Base-by-base conservation (phyloP, 768 basidiomycete species). In the Serendipita sp. region DNA sequence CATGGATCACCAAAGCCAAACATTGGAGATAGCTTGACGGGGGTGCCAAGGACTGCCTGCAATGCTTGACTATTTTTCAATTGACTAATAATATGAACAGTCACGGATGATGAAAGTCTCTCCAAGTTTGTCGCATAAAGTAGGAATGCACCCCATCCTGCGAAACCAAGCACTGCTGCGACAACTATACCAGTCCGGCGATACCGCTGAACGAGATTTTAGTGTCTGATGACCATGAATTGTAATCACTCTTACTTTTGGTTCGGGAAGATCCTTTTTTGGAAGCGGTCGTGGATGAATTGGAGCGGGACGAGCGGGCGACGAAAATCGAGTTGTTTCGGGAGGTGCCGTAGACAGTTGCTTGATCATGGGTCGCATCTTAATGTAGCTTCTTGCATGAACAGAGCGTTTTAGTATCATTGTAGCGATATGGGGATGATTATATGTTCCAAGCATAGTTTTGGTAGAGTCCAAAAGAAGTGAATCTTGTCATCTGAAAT, bases 1-100 rank as follows among this genome's bases (percentile, higher is more conserved):
- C 78, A 78, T 3, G 88, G 86, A 67, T 87, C 82, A 1, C 88
- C 87, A 65, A 89, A 71, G 75, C 82, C 89, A 83, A 84, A 85
- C 51, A 80, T 79, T 0, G 83, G 81, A 64, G 84, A 81, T 0
- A 81, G 77, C 45, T 82, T 74, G 62, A 86, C 79, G 4, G 81
- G 84, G 48, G 85, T 81, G 2, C 88, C 88, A 63, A 90, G 72
- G 1, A 75, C 73, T 26, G 77, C 79, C 53, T 72, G 73, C 66
- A 88, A 67, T 63, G 76, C 75, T 3, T 73, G 66, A 65, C 78
- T 79, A 16, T 79, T 78, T 64, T 79, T 79, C 45, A 88, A 72
- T 3, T 80, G 81, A 42, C 79, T 77, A 73, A 86, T 71, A 62
- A 89, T 76, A 66, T 82, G 83, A 48, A 81, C 79, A 64, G 84